A percentile compares a stretch with the other conserved stretches of the same genome.
phyloP scores from a whole-genome alignment of 805 yeast genomes.

The Lachancea thermotolerans region DNA sequence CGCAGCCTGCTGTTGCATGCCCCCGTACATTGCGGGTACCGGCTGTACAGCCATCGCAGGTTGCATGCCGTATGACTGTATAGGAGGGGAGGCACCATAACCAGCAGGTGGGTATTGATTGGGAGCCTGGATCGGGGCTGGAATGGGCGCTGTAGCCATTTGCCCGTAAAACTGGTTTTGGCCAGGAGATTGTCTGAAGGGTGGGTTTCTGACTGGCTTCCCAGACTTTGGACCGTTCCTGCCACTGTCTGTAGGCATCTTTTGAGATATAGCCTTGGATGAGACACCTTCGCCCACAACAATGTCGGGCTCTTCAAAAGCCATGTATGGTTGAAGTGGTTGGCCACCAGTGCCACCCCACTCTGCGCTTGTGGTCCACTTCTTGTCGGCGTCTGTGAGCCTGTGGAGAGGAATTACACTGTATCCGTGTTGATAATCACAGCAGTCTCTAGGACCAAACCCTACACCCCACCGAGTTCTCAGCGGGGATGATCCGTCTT shows the following conservation, averaged over 20 bases:
- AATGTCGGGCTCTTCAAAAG: conserved; percentile 95
- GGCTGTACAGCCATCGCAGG: conserved; percentile 15
- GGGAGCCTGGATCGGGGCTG: conserved; percentile 26
- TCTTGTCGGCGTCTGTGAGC: conserved; percentile 87
- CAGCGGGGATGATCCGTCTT: conserved; percentile 54
- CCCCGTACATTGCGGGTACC: conserved; percentile 8
- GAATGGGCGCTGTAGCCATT: conserved; percentile 21
- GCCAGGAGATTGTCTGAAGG: conserved; percentile 26
- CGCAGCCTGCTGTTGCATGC: conserved; percentile 14
- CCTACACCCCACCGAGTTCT: conserved; percentile 99
- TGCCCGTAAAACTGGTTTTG: conserved; percentile 21
- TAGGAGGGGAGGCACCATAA: conserved; percentile 5
- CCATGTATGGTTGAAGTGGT: conserved; percentile 70
- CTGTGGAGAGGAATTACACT: conserved; percentile 82
- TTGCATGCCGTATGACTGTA: conserved; percentile 13
- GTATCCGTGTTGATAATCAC: conserved; percentile 87
- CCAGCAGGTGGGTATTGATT: conserved; percentile 7
- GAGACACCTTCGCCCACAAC: conserved; percentile 93
- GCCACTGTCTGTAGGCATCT: conserved; percentile 86
- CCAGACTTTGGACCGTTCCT: conserved; percentile 82
- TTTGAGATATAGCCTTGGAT: conserved; percentile 82
- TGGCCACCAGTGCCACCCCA: conserved; percentile 97
- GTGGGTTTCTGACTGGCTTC: conserved; percentile 22
- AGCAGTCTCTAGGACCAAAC: conserved; percentile 96
- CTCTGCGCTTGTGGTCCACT: conserved; percentile 85